phyloP scores from a whole-genome alignment of 2,329 filamentous ascomycete genomes.

The Venturia oleaginea region DNA sequence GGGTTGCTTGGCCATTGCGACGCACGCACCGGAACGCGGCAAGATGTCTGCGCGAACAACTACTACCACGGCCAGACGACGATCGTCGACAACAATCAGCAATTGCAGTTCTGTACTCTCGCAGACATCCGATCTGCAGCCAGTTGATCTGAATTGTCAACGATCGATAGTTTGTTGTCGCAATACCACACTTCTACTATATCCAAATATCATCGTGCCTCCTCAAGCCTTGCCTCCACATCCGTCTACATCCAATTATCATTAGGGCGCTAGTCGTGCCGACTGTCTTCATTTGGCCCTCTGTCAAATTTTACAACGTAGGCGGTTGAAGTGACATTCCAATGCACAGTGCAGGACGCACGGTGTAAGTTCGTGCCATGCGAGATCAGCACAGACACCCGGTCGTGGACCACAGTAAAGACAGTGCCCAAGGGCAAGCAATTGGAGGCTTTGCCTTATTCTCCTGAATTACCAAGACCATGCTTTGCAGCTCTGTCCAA shows the following conservation, averaged over 20 bases:
- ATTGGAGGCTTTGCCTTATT: not conserved
- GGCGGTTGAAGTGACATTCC: not conserved
- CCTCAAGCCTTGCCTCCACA: not conserved
- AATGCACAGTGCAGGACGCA: not conserved
- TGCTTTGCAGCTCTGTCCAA: not conserved
- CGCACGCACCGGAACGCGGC: not conserved
- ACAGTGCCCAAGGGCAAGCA: not conserved
- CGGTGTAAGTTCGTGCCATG: not conserved
- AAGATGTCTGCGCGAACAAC: not conserved
- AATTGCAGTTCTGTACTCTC: too few relatives aligned
- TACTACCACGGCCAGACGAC: not conserved
- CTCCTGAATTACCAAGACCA: not conserved
- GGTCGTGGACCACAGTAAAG: not conserved
- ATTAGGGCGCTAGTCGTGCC: not conserved
- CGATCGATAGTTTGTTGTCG: not conserved
- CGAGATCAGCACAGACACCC: not conserved
- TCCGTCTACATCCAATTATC: not conserved
- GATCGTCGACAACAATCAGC: not conserved
- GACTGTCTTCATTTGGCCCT: not conserved
- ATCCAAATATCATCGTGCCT: not conserved
- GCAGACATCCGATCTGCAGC: not conserved
- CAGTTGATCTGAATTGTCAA: not conserved
- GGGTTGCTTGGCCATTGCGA: not conserved
- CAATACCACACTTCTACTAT: not conserved
- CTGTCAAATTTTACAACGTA: not conserved